Evolutionary conservation across 352 stramenopile genomes (phyloP).

Genomic region (Pythium scleroteichum): DNA sequence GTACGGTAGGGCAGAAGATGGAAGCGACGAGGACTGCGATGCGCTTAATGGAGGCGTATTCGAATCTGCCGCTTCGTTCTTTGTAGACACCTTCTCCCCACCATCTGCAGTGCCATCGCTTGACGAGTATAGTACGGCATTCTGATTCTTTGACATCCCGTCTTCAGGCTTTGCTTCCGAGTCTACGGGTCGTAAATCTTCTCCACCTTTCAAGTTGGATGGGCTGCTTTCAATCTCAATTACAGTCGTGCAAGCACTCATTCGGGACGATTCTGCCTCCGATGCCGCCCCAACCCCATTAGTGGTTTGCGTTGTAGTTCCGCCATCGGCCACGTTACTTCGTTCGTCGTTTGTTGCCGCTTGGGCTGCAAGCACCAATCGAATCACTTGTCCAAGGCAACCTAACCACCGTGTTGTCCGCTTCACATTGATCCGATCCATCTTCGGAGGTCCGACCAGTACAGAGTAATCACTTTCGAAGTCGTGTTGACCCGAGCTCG

Average conservation of each 20-base stretch:
- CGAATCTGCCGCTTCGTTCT: not conserved
- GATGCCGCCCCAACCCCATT: too few species aligned
- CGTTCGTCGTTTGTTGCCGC: conserved; percentile 3
- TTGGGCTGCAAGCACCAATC: conserved; percentile 32
- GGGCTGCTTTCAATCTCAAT: too few species aligned
- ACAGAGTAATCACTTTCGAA: conserved; percentile 27
- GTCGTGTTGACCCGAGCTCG: not conserved
- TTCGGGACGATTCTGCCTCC: too few species aligned
- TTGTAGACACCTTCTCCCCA: too few species aligned
- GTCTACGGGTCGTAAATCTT: too few species aligned
- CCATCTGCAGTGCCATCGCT: too few species aligned
- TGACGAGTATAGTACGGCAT: too few species aligned
- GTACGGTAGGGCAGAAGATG: conserved; percentile 25
- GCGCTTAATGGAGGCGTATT: not conserved
- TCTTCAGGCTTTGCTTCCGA: too few species aligned
- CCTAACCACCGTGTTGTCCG: conserved; percentile 72
- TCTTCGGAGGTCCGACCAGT: conserved; percentile 54
- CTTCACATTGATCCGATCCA: conserved; percentile 81
- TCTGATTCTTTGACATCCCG: too few species aligned
- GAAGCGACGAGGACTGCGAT: conserved; percentile 1
- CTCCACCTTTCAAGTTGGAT: too few species aligned
- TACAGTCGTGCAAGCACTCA: too few species aligned
- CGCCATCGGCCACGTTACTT: not conserved
- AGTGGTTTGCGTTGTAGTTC: too few species aligned
- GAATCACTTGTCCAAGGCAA: conserved; percentile 70